phyloP scores from a whole-genome alignment of 306 rosid species.

The Dalbergia cochinchinensis region DNA sequence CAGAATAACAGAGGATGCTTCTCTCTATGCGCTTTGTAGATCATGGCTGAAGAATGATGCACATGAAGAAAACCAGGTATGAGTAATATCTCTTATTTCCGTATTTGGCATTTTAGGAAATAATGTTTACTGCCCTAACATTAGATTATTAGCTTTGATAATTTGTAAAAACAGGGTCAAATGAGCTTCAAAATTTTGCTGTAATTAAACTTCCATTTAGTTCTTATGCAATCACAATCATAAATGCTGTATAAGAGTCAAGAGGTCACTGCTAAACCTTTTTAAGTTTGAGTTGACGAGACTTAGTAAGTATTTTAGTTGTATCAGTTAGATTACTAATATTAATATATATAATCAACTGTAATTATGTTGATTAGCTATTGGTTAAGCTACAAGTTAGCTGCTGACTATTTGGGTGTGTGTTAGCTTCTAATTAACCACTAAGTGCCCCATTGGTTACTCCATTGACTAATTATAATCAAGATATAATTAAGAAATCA shows the following conservation, averaged over 20 bases:
- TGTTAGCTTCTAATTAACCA: not conserved
- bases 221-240: slow-evolving; percentile 1
- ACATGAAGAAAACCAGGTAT: slow-evolving; percentile 68
- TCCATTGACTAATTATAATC: not conserved
- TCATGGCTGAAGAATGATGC: slow-evolving; percentile 73
- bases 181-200: not conserved
- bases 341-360: not conserved
- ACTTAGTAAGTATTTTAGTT: not conserved
- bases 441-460: not conserved
- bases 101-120: slow-evolving; percentile 20
- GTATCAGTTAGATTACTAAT: not conserved
- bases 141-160: not conserved
- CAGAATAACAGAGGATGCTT: slow-evolving; percentile 65
- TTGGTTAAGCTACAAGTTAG: not conserved
- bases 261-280: not conserved
- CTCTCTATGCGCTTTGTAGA: slow-evolving; percentile 72
- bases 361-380: not conserved
- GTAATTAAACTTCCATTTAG: not conserved
- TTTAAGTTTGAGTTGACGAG: slow-evolving; percentile 6
- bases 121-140: not conserved
- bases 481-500: not conserved
- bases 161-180: not conserved
- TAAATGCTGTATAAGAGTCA: not conserved
- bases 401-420: not conserved
- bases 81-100: slow-evolving; percentile 27